phyloP scores from a whole-genome alignment of 805 yeast genomes.

The Myxozyma vanderwaltii region DNA sequence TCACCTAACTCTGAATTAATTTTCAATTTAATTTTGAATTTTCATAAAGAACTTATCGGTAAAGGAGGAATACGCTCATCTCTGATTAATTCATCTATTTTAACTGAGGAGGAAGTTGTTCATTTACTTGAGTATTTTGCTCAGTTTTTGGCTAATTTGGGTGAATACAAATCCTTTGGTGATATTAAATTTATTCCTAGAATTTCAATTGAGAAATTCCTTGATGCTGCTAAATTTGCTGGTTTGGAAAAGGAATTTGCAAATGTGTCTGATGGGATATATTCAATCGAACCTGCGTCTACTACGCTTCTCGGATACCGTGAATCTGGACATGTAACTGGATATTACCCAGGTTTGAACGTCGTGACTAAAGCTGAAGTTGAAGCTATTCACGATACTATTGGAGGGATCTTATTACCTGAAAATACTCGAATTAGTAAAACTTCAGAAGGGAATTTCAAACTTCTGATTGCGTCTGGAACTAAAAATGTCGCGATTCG shows the following conservation, averaged over 20 bases:
- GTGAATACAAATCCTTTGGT: conserved; percentile 85
- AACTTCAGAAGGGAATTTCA: conserved; percentile 48
- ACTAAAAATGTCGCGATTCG: background rate
- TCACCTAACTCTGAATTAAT: conserved; percentile 78
- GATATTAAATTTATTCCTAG: conserved; percentile 83
- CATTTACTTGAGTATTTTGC: conserved; percentile 62
- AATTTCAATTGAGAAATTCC: conserved; percentile 53
- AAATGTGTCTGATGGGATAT: conserved; percentile 49
- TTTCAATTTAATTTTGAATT: conserved; percentile 64
- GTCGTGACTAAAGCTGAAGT: conserved; percentile 59
- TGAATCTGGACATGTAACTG: conserved; percentile 70
- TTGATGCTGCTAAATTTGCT: conserved; percentile 48
- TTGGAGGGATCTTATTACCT: conserved; percentile 67
- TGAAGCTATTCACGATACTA: conserved; percentile 64
- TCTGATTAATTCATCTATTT: conserved; percentile 9
- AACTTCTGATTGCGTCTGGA: conserved; percentile 67
- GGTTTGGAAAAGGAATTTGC: conserved; percentile 41
- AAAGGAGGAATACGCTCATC: background rate
- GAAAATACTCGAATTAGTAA: conserved; percentile 80
- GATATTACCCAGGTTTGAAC: conserved; percentile 59
- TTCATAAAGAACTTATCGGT: conserved; percentile 57
- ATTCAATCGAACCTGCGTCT: conserved; percentile 51
- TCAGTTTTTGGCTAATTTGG: conserved; percentile 63
- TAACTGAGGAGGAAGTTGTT: conserved; percentile 46
- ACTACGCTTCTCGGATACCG: conserved; percentile 73